Evolutionary conservation across 192 early-diverging fungal species (phyloP).

Genomic region (Linnemannia exigua): DNA sequence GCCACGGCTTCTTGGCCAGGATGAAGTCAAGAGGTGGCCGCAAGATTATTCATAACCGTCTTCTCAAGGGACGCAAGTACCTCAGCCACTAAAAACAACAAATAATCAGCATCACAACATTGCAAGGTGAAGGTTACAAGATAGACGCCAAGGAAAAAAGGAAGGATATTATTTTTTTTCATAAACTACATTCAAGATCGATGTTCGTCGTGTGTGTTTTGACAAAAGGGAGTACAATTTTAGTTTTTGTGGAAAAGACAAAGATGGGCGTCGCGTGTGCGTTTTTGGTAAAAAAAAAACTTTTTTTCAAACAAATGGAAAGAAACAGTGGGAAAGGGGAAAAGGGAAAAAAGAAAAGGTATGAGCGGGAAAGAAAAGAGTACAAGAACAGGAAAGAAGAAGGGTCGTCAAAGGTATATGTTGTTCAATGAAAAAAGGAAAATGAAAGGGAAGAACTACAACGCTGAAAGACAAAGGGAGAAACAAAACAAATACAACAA

Average conservation of each 20-base stretch:
- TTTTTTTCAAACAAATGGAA: too few species aligned
- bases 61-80: constrained; percentile 89
- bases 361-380: not conserved
- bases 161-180: too few species aligned
- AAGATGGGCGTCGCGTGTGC: too few species aligned
- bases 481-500: not conserved
- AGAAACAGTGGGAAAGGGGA: not conserved
- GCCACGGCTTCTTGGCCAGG: constrained; percentile 91
- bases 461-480: not conserved
- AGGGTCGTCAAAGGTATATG: not conserved
- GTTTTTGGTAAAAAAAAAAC: not conserved
- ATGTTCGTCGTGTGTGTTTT: too few species aligned
- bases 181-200: too few species aligned
- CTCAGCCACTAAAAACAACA: constrained; percentile 78
- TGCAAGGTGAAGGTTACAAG: not conserved
- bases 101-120: not conserved
- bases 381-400: constrained; percentile 1
- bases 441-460: not conserved
- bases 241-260: not conserved
- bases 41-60: constrained; percentile 79
- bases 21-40: constrained; percentile 84
- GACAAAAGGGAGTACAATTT: not conserved
- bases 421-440: constrained; percentile 4
- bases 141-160: not conserved
- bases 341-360: not conserved